phyloP scores from a whole-genome alignment of 2,329 filamentous ascomycete species.

The Dryadomyces quercivorus region DNA sequence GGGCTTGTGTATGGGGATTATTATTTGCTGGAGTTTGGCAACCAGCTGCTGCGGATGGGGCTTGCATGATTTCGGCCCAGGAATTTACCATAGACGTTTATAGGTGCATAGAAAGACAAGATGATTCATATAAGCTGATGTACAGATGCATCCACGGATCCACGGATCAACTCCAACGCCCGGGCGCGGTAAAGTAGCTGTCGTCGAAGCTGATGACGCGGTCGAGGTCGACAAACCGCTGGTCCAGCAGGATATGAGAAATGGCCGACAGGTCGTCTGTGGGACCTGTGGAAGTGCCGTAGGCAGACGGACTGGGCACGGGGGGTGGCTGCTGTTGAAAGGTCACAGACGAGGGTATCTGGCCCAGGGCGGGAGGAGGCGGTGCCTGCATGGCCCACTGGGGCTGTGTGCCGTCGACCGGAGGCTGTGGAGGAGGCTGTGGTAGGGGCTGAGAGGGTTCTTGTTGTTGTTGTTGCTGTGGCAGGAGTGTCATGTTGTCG shows the following conservation, averaged over 20 bases:
- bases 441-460: not conserved
- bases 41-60: slow-evolving; percentile 25
- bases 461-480: not conserved
- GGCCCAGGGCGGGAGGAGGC: no score
- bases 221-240: slow-evolving; percentile 14
- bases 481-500: no score
- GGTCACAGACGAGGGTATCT: not conserved
- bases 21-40: slow-evolving; percentile 31
- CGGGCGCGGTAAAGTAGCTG: slow-evolving; percentile 1
- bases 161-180: not conserved
- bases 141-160: no score
- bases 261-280: slow-evolving; percentile 17
- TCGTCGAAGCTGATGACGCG: slow-evolving; percentile 15
- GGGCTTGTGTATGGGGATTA: slow-evolving; percentile 33
- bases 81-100: not conserved
- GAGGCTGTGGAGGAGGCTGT: not conserved
- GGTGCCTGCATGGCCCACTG: no score
- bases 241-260: slow-evolving; percentile 15
- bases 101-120: not conserved
- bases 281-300: not conserved
- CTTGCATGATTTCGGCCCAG: slow-evolving; percentile 11
- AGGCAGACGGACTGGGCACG: not conserved
- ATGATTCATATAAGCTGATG: no score
- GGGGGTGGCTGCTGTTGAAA: no score
- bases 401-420: no score